Conservation (phyloP, 2,329 filamentous ascomycete genomes). For the Chrysoporthe cubensis region DNA sequence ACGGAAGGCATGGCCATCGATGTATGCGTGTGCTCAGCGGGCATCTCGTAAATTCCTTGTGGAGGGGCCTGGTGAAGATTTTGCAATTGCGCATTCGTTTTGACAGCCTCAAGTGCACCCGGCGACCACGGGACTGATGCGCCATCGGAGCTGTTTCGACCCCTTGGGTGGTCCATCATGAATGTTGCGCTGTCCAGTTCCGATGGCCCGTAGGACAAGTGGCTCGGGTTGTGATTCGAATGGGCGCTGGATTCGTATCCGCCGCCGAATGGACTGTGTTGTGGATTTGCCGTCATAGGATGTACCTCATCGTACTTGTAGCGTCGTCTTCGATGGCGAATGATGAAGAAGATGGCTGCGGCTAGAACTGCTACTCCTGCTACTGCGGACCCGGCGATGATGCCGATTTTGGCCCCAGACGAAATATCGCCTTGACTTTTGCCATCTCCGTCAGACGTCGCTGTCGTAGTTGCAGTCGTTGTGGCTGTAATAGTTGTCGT, state of each 20-base stretch:
- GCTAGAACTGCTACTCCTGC: constrained; percentile 32
- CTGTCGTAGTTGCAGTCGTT: constrained; percentile 21
- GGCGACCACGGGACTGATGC: constrained; percentile 25
- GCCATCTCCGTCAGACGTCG: constrained; percentile 13
- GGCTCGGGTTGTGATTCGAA: constrained; percentile 6
- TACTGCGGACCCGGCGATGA: constrained; percentile 35
- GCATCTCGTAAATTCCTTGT: constrained; percentile 28
- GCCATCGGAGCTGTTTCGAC: constrained; percentile 13
- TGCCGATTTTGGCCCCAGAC: constrained; percentile 35
- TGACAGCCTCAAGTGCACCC: constrained; percentile 18
- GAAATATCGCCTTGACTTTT: constrained; percentile 30
- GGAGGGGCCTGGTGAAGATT: constrained; percentile 29
- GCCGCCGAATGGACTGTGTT: constrained; percentile 20
- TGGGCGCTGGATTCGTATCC: constrained; percentile 5
- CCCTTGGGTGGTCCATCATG: neutral
- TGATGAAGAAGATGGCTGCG: constrained; percentile 31
- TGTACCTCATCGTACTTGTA: constrained; percentile 35
- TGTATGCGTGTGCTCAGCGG: constrained; percentile 11
- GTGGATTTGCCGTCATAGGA: constrained; percentile 35
- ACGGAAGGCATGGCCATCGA: constrained; percentile 25
- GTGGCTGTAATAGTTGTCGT: constrained; percentile 11
- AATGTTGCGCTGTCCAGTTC: constrained; percentile 20
- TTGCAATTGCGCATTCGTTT: neutral
- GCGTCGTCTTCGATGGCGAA: constrained; percentile 33
- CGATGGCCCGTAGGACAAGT: constrained; percentile 6